A percentile compares a stretch with the other conserved stretches of the same genome.
These are phyloP conservation scores for Senna siamea DNA, from an alignment of 306 rosid species.

Conservation along the genomic window DNA sequence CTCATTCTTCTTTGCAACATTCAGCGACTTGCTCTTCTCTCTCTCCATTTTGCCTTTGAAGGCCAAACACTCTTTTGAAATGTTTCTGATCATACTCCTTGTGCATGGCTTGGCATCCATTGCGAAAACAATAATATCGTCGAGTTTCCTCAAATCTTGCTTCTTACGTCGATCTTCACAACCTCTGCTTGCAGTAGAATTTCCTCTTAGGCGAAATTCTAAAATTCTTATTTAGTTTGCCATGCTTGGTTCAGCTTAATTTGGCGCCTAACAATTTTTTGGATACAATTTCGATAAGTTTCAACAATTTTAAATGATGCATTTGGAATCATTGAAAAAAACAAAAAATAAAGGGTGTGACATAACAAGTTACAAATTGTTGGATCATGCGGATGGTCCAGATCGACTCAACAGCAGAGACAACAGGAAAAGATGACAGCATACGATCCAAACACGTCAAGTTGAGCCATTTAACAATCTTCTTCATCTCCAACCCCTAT, in stretches of 20 bases:
- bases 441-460: too few species aligned
- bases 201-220: conserved; percentile 58
- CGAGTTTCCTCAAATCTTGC: conserved; percentile 57
- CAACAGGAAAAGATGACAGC: too few species aligned
- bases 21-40: conserved; percentile 47
- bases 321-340: too few species aligned
- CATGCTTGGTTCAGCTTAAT: conserved; percentile 52
- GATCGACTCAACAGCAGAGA: too few species aligned
- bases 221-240: conserved; percentile 39
- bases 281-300: conserved; percentile 46
- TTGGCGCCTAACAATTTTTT: conserved; percentile 56
- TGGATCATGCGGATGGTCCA: too few species aligned
- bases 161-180: conserved; percentile 47
- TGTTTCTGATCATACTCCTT: too few species aligned
- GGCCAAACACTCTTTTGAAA: conserved; percentile 61
- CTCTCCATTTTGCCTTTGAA: conserved; percentile 52
- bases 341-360: too few species aligned
- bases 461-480: too few species aligned
- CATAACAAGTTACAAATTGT: too few species aligned
- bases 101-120: conserved; percentile 53
- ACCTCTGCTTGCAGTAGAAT: conserved; percentile 65
- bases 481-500: not conserved
- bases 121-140: conserved; percentile 48
- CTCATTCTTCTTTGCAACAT: not conserved
- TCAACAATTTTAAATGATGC: conserved; percentile 50